Conservation (phyloP, 306 rosid genomes). For the Pterocarpus santalinus region DNA sequence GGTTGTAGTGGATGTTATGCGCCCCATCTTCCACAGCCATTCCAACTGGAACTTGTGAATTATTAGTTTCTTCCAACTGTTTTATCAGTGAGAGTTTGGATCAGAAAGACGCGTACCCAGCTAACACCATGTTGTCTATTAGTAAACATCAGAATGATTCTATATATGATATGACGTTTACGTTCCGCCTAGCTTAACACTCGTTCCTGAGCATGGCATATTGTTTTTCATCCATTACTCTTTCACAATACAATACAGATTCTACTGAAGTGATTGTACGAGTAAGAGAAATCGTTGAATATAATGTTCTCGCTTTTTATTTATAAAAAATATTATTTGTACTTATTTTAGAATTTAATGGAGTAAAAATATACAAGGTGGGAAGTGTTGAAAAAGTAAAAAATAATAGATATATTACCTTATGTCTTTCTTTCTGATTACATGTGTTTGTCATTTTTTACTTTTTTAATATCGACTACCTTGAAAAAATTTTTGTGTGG, state of each 20-base stretch:
- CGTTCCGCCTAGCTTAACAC: neutral
- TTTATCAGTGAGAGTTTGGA: neutral
- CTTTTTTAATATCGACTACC: no score
- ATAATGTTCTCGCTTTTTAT: no score
- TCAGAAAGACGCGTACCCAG: neutral
- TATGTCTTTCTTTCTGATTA: no score
- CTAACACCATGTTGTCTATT: neutral
- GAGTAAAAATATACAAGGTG: no score
- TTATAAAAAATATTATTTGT: no score
- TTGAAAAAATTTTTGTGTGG: no score
- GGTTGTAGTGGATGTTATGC: conserved; percentile 38
- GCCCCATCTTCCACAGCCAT: conserved; percentile 64
- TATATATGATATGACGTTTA: no score
- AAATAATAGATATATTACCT: no score
- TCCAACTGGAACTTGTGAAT: conserved; percentile 43
- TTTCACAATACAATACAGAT: neutral
- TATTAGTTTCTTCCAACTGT: conserved; percentile 72
- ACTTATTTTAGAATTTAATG: no score
- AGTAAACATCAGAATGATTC: no score
- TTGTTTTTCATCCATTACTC: neutral
- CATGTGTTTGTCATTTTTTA: no score
- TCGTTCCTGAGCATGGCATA: neutral
- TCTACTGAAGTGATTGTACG: neutral
- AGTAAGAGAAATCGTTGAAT: neutral
- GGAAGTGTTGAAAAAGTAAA: no score